A percentile compares a stretch with the other conserved stretches of the same genome.
Evolutionary conservation across 441 rosid species (phyloP).

Genomic region (Aquilaria agallochum): DNA sequence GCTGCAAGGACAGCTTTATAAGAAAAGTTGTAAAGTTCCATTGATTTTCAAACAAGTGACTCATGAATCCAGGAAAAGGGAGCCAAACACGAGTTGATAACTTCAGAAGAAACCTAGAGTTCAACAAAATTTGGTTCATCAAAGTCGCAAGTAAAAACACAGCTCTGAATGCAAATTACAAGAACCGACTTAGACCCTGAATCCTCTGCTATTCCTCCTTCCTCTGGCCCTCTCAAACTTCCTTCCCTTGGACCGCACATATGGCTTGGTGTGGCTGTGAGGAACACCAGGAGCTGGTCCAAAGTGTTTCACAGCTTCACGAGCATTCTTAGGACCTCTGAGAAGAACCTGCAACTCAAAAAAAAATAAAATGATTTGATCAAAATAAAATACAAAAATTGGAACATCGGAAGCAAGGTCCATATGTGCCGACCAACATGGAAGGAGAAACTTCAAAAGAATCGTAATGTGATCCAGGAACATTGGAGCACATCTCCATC

Average conservation of each 20-base stretch:
- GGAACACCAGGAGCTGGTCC: slow-evolving; percentile 99
- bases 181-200: slow-evolving; percentile 47
- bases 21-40: too few species aligned
- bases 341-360: slow-evolving; percentile 56
- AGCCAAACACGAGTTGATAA: slow-evolving; percentile 5
- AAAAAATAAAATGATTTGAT: background rate
- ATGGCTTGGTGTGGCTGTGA: slow-evolving; percentile 85
- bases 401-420: background rate
- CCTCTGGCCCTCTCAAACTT: slow-evolving; percentile 94
- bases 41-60: too few species aligned
- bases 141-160: slow-evolving; percentile 18
- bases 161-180: slow-evolving; percentile 18
- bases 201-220: slow-evolving; percentile 82
- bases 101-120: slow-evolving; percentile 20
- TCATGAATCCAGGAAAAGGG: slow-evolving; percentile 1
- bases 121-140: slow-evolving; percentile 23
- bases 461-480: too few species aligned
- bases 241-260: slow-evolving; percentile 80
- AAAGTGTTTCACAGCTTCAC: slow-evolving; percentile 96
- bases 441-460: too few species aligned
- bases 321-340: slow-evolving; percentile 92
- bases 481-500: too few species aligned
- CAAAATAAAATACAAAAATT: background rate
- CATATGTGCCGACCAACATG: too few species aligned
- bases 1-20: too few species aligned